Evolutionary conservation across 2,329 filamentous ascomycete genomes (phyloP), one percentile per base, ranked within the genome.

Genomic region (Sclerotiophoma versabilis): DNA sequence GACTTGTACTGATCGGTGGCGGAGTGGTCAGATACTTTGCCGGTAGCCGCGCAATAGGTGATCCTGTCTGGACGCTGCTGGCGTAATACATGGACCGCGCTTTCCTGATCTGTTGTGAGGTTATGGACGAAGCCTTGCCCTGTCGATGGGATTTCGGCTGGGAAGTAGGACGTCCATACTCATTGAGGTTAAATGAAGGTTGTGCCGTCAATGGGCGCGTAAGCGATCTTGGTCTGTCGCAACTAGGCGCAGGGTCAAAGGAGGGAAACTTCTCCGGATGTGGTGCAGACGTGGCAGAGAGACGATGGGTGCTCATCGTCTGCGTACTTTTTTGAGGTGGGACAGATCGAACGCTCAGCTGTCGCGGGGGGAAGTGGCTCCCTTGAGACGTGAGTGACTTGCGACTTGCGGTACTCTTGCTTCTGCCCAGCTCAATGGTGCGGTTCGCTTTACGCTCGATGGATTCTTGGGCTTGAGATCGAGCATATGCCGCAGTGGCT

Each of bases 11-110:
- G 3, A 52, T 29, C 1, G 59, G 32, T 11, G 64, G 62, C 11
- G 68, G 64, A 5, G 65, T 70, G 4, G 61, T 66, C 14, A 74
- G 62, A 52, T 73, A 73, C 32, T 69, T 72, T 8, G 66, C 64
- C 7, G 68, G 69, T 19, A 69, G 69, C 19, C 71, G 68, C 46
- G 70, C 60, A 26, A 75, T 65, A 6, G 72, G 72, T 17, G 73
- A 75, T 11, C 71, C 71, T 1, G 72, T 74, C 56, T 74, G 73
- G 11, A 74, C 58, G 46, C 65, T 75, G 57, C 71, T 75, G 46
- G 73, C 71, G 43, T 74, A 75, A 52, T 74, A 75, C 72, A 75
- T 75, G 20, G 73, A 75, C 6, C 72, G 66, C 10, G 72, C 71
- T 41, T 75, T 75, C 19, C 72, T 63, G 25, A 75, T 74, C 37